These are phyloP conservation scores for Aspergillus affinis DNA, from an alignment of 495 filamentous ascomycete species.

Conservation along the genomic window DNA sequence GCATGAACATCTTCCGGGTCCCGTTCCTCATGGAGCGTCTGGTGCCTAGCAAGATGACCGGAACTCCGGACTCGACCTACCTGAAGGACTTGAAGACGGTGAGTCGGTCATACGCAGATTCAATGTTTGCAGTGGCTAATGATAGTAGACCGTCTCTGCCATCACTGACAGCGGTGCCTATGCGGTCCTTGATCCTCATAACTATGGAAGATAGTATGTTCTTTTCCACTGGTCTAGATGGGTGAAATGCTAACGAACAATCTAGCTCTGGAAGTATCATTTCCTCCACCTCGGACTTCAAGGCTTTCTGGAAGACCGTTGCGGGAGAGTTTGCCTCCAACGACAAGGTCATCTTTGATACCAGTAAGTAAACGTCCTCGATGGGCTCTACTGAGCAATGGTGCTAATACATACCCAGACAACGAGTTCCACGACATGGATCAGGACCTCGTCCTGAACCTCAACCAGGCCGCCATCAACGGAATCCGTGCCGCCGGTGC, in stretches of 20 bases:
- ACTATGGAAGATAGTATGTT: slow-evolving; percentile 58
- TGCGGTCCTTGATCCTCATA: slow-evolving; percentile 70
- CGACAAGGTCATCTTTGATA: slow-evolving; percentile 61
- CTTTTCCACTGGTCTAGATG: not conserved
- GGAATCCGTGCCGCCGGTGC: slow-evolving; percentile 69
- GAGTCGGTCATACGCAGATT: slow-evolving; percentile 13
- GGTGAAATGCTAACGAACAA: not conserved
- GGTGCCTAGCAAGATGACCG: slow-evolving; percentile 50
- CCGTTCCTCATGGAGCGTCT: slow-evolving; percentile 72
- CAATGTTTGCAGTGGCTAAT: not conserved
- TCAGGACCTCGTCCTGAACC: slow-evolving; percentile 62
- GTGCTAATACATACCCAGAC: slow-evolving; percentile 42
- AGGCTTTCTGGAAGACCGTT: slow-evolving; percentile 62
- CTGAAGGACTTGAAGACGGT: slow-evolving; percentile 43
- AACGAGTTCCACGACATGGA: slow-evolving; percentile 78
- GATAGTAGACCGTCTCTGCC: slow-evolving; percentile 52
- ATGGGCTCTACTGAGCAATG: not conserved
- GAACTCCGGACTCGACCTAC: slow-evolving; percentile 40
- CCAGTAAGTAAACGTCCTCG: slow-evolving; percentile 28
- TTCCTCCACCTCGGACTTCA: slow-evolving; percentile 57
- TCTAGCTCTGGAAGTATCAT: slow-evolving; percentile 63
- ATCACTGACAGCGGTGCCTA: slow-evolving; percentile 64
- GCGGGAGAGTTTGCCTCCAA: slow-evolving; percentile 60
- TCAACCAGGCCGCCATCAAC: slow-evolving; percentile 75
- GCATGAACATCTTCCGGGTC: slow-evolving; percentile 73